Percentiles rank a stretch among this genome's conserved stretches.
phyloP scores from a whole-genome alignment of 805 yeast genomes.

The Blastobotrys americana region DNA sequence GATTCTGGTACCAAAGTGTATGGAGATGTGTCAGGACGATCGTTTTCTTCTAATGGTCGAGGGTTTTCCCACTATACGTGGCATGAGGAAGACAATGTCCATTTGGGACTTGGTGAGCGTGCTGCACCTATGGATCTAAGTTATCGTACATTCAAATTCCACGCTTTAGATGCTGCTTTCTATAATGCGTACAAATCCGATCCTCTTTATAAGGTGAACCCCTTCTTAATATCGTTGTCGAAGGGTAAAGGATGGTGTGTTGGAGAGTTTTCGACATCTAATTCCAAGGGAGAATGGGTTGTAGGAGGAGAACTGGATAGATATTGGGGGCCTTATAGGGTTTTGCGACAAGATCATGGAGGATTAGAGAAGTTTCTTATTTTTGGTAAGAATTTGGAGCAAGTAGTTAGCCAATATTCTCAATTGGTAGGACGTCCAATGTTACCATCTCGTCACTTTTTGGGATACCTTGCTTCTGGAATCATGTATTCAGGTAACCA shows the following conservation, averaged over 20 bases:
- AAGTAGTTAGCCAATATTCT: neutral
- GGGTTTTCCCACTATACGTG: constrained; percentile 4
- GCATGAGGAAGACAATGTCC: neutral
- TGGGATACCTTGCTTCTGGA: constrained; percentile 8
- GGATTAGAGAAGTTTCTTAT: constrained; percentile 6
- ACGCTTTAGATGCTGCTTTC: constrained; percentile 1
- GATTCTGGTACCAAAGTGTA: neutral
- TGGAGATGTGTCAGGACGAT: neutral
- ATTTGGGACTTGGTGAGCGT: constrained; percentile 7
- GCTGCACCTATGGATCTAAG: constrained; percentile 7
- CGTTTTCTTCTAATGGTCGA: constrained; percentile 1
- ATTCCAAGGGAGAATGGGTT: constrained; percentile 5
- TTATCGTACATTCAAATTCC: constrained; percentile 3
- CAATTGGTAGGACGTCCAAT: constrained; percentile 1
- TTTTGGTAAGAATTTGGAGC: neutral
- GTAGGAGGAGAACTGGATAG: constrained; percentile 5
- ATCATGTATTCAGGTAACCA: constrained; percentile 7
- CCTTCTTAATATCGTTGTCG: constrained; percentile 4
- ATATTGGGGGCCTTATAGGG: constrained; percentile 6
- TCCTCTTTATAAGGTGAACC: constrained; percentile 7
- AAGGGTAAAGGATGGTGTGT: constrained; percentile 7
- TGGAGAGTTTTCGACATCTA: constrained; percentile 3
- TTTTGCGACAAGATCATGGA: constrained; percentile 7
- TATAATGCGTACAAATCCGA: constrained; percentile 6
- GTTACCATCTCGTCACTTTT: constrained; percentile 7